Evolutionary conservation across 1,284 basidiomycete genomes (phyloP).

Genomic region (Pisolithus thermaeus): DNA sequence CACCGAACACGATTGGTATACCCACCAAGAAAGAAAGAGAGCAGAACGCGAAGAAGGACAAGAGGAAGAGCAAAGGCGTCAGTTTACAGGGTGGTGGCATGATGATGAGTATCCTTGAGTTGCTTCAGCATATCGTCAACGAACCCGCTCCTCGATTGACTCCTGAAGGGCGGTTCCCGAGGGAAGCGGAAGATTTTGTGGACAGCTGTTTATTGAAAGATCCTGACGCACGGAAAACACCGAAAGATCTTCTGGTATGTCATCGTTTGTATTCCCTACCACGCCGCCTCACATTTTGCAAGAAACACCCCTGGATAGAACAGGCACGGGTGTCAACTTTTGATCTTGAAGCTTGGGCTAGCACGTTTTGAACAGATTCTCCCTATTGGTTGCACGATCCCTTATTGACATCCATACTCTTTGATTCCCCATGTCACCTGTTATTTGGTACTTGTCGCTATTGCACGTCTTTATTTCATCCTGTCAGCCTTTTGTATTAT

Average conservation of each 20-base stretch:
- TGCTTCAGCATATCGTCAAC: conserved; percentile 97
- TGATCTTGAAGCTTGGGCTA: conserved; percentile 62
- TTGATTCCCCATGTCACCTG: conserved; percentile 18
- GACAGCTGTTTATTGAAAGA: conserved; percentile 84
- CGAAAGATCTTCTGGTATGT: conserved; percentile 76
- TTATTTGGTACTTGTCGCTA: conserved; percentile 19
- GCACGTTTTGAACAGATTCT: conserved; percentile 41
- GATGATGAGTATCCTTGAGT: conserved; percentile 96
- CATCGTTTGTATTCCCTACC: not conserved
- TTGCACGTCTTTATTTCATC: conserved; percentile 26
- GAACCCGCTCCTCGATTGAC: conserved; percentile 85
- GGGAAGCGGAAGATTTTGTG: conserved; percentile 71
- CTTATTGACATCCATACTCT: conserved; percentile 8
- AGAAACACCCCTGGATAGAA: conserved; percentile 60
- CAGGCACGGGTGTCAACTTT: conserved; percentile 42
- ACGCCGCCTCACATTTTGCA: conserved; percentile 6
- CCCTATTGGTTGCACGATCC: conserved; percentile 10
- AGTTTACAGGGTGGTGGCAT: conserved; percentile 84
- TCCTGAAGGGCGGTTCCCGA: conserved; percentile 63
- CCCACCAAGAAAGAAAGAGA: conserved; percentile 33
- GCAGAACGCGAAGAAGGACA: conserved; percentile 40
- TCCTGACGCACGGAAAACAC: conserved; percentile 68
- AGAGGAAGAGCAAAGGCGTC: conserved; percentile 76
- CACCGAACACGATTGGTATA: conserved; percentile 41
- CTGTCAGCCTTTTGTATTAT: conserved; percentile 27